Percentiles rank a stretch among this genome's conserved stretches.
Conservation (phyloP, 1,284 basidiomycete genomes). For the Kalmanozyma brasiliensis region DNA sequence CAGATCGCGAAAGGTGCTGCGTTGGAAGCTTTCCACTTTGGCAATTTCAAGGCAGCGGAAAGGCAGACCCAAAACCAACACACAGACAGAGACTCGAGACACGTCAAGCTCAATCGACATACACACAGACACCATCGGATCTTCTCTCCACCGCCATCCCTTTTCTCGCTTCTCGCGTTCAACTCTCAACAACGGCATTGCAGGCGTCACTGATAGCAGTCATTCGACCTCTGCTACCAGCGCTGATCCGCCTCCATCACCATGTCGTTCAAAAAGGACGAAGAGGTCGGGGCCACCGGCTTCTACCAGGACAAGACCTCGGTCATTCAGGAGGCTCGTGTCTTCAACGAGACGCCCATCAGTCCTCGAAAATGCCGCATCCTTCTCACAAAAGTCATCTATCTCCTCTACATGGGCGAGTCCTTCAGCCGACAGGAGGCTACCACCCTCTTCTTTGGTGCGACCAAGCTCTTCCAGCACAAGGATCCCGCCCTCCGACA, state of each 20-base stretch:
- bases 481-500: constrained; percentile 97
- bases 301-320: constrained; percentile 68
- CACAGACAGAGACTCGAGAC: constrained; percentile 11
- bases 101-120: constrained; percentile 18
- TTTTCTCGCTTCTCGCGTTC: neutral
- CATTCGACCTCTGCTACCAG: constrained; percentile 3
- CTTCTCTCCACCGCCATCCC: neutral
- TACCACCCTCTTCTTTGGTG: constrained; percentile 97
- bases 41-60: neutral
- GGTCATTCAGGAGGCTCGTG: constrained; percentile 86
- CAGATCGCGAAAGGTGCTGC: constrained; percentile 22
- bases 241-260: constrained; percentile 10
- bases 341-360: constrained; percentile 99
- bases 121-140: neutral
- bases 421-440: constrained; percentile 95
- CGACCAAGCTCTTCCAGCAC: constrained; percentile 98
- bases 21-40: constrained; percentile 41
- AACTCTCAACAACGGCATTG: constrained; percentile 11
- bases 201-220: constrained; percentile 11
- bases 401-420: constrained; percentile 95
- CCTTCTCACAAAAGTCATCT: constrained; percentile 93
- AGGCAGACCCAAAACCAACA: constrained; percentile 3
- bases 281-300: constrained; percentile 59
- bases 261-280: constrained; percentile 68
- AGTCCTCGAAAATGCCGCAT: constrained; percentile 87